Percentiles rank a stretch among this genome's conserved stretches.
These are phyloP conservation scores for Planoprotostelium fungivorum DNA, from an alignment of 78 protist genomes.

Conservation along the genomic window DNA sequence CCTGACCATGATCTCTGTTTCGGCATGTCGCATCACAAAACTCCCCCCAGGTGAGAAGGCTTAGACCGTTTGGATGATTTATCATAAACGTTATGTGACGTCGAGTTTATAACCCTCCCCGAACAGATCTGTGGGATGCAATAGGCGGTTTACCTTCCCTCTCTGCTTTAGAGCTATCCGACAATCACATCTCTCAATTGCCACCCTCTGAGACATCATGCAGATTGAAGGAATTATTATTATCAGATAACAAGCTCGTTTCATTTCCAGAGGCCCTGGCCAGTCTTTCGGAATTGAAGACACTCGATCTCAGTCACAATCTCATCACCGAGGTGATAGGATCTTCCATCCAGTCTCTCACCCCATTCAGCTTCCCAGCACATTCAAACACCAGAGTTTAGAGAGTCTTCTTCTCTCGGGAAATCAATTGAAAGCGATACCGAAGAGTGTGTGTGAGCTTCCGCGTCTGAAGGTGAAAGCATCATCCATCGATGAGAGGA, in stretches of 20 bases:
- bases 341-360: neutral
- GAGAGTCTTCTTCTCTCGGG: neutral
- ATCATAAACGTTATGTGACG: neutral
- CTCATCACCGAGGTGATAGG: neutral
- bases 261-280: neutral
- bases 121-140: neutral
- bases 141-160: neutral
- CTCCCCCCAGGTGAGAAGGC: neutral
- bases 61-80: neutral
- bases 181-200: neutral
- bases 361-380: neutral
- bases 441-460: neutral
- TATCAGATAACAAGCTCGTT: neutral
- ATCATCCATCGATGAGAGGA: too few species aligned
- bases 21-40: neutral
- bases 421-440: neutral
- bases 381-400: neutral
- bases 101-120: neutral
- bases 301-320: neutral
- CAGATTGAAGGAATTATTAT: neutral
- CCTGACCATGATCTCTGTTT: neutral
- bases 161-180: neutral
- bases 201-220: neutral
- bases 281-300: neutral
- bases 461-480: neutral